Evolutionary conservation across 2,329 filamentous ascomycete genomes (phyloP).

Genomic region (Tolypocladium guangdongense): DNA sequence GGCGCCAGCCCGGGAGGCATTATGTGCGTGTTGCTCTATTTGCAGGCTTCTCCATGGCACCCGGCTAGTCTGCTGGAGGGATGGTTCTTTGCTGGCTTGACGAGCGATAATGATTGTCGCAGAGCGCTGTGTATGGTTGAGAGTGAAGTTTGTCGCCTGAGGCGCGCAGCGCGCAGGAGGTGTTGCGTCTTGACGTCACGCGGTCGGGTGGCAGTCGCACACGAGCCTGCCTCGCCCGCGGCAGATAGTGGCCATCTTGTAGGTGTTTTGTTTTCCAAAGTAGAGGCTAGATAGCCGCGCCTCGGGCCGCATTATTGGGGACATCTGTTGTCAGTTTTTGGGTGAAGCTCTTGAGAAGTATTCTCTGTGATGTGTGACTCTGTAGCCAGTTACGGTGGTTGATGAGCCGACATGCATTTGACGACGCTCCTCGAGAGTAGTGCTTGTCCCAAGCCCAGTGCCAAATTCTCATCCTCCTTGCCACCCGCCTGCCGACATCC

Average conservation of each 20-base stretch:
- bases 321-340: neutral
- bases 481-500: neutral
- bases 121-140: neutral
- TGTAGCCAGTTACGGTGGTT: too few relatives aligned
- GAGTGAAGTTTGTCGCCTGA: too few relatives aligned
- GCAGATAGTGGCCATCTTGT: neutral
- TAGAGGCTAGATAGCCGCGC: too few relatives aligned
- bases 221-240: neutral
- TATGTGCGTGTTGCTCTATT: neutral
- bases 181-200: neutral
- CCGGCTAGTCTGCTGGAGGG: too few relatives aligned
- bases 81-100: neutral
- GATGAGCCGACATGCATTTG: too few relatives aligned
- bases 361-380: too few relatives aligned
- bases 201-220: neutral
- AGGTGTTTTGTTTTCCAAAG: neutral
- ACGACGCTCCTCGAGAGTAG: too few relatives aligned
- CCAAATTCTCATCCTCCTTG: too few relatives aligned
- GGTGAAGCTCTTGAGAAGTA: too few relatives aligned
- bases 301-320: neutral
- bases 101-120: neutral
- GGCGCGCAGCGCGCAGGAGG: too few relatives aligned
- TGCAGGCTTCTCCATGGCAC: neutral
- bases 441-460: too few relatives aligned
- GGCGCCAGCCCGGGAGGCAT: neutral